Evolutionary conservation across 768 basidiomycete species (phyloP).

Genomic region (Cystofilobasidium ferigula): DNA sequence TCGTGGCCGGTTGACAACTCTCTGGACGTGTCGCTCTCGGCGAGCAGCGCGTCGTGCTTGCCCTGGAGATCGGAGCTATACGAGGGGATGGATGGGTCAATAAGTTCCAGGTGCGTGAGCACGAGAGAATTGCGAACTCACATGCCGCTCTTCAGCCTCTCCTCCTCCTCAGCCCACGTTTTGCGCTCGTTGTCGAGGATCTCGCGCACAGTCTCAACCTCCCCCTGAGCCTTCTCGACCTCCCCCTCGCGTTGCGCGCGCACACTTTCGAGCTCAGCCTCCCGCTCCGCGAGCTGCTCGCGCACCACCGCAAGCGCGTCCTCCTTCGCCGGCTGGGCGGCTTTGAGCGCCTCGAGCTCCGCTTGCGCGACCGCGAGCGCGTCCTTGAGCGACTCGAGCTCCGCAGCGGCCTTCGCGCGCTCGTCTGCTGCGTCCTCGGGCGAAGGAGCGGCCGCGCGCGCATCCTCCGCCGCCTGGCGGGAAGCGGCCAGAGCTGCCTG

Average conservation of each 20-base stretch:
- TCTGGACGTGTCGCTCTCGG: not conserved
- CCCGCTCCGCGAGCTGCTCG: not conserved
- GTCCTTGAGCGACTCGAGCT: not conserved
- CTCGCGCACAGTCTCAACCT: not conserved
- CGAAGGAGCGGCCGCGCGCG: not conserved
- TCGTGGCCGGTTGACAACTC: not conserved
- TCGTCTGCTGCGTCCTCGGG: not conserved
- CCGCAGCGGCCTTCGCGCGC: not conserved
- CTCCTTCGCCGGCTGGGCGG: not conserved
- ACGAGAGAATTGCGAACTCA: not conserved
- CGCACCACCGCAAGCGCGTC: conserved; percentile 1
- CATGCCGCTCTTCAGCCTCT: not conserved
- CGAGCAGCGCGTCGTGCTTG: conserved; percentile 1
- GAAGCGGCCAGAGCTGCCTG: conserved; percentile 5
- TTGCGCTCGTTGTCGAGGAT: conserved; percentile 5
- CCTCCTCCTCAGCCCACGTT: not conserved
- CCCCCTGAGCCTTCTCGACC: conserved; percentile 7
- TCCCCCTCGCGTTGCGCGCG: conserved; percentile 5
- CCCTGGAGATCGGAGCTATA: not conserved
- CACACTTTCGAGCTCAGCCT: not conserved
- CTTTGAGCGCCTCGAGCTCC: conserved; percentile 8
- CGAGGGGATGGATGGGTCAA: too few relatives aligned
- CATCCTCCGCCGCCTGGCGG: conserved; percentile 8
- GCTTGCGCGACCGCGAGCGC: not conserved
- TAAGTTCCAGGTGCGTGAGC: not conserved